phyloP scores from a whole-genome alignment of 495 filamentous ascomycete species.

The Durotheca rogersii region DNA sequence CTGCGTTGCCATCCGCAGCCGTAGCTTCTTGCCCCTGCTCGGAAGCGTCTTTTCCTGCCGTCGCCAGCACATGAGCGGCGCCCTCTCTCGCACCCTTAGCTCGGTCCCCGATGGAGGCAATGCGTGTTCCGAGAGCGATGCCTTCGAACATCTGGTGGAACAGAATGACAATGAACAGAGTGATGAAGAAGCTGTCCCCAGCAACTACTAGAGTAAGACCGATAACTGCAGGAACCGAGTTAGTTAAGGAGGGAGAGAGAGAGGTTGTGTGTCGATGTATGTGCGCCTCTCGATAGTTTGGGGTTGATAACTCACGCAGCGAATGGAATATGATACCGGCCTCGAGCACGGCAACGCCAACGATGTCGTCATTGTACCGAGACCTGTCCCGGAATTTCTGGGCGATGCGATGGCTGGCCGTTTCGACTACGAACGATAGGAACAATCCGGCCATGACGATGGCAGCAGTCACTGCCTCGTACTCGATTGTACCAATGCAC shows the following conservation, averaged over 20 bases:
- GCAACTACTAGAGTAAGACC: constrained; percentile 60
- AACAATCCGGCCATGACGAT: constrained; percentile 67
- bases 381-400: constrained; percentile 27
- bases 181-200: constrained; percentile 56
- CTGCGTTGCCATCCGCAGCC: neutral
- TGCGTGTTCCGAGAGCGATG: constrained; percentile 71
- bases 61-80: constrained; percentile 4
- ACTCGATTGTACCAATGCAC: constrained; percentile 60
- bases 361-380: constrained; percentile 41
- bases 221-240: constrained; percentile 47
- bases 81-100: constrained; percentile 12
- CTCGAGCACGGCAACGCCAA: constrained; percentile 65
- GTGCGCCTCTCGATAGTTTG: neutral
- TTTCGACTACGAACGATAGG: constrained; percentile 63
- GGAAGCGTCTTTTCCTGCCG: constrained; percentile 3
- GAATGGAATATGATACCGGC: constrained; percentile 73
- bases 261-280: too few relatives aligned
- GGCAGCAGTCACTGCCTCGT: constrained; percentile 61
- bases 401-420: constrained; percentile 54
- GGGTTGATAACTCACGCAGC: constrained; percentile 45
- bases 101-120: constrained; percentile 54
- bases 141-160: constrained; percentile 80
- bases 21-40: constrained; percentile 9
- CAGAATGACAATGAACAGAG: constrained; percentile 58
- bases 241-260: too few relatives aligned